A percentile compares a stretch with the other conserved stretches of the same genome.
phyloP scores from a whole-genome alignment of 83 land plant genomes.

The Larix sibirica region DNA sequence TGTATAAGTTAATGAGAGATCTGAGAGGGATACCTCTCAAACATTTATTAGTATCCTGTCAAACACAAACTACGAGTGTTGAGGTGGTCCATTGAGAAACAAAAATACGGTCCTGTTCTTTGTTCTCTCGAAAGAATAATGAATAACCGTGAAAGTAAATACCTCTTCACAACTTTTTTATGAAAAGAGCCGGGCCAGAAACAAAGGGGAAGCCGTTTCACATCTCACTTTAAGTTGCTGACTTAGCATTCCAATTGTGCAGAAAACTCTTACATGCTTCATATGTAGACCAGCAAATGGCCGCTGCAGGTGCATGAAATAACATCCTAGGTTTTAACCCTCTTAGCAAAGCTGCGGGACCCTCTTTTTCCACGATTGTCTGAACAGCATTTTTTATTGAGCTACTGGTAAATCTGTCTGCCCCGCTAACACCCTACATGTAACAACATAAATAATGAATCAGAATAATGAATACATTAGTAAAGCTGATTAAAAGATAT shows the following conservation, averaged over 20 bases:
- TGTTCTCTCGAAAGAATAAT: background rate
- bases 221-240: background rate
- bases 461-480: background rate
- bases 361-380: conserved; percentile 26
- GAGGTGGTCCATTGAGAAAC: background rate
- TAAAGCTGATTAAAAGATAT: background rate
- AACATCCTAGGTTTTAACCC: conserved; percentile 36
- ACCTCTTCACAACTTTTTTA: background rate
- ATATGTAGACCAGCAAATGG: conserved; percentile 49
- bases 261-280: conserved; percentile 36
- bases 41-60: background rate
- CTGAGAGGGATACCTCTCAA: background rate
- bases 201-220: background rate
- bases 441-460: background rate
- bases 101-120: background rate
- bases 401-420: conserved; percentile 29
- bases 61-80: background rate
- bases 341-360: conserved; percentile 23
- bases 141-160: background rate
- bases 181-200: background rate
- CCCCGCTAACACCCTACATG: conserved; percentile 39
- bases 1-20: background rate
- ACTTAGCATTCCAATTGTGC: background rate
- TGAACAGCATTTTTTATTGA: conserved; percentile 24
- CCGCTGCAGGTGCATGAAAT: conserved; percentile 47